phyloP scores from a whole-genome alignment of 805 yeast genomes.

The Yueomyces sp. region DNA sequence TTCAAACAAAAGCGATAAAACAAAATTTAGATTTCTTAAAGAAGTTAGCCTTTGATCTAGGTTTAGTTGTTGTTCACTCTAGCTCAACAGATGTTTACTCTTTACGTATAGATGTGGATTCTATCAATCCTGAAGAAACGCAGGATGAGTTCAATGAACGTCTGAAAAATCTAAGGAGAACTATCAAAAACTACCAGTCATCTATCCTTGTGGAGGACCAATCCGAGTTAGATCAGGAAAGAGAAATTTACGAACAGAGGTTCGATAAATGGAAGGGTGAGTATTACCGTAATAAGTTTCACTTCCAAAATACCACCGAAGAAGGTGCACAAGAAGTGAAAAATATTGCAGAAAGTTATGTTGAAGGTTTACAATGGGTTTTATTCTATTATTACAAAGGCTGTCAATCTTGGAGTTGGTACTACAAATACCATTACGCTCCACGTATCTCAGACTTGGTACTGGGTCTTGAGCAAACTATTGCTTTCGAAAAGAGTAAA shows the following conservation, averaged over 20 bases:
- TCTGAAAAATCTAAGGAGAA: slow-evolving; percentile 35
- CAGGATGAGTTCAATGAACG: slow-evolving; percentile 51
- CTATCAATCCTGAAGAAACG: slow-evolving; percentile 53
- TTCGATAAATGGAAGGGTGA: slow-evolving; percentile 71
- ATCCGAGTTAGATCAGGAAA: slow-evolving; percentile 32
- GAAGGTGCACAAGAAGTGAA: slow-evolving; percentile 41
- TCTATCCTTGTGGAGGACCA: slow-evolving; percentile 49
- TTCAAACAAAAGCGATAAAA: not conserved
- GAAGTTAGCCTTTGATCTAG: slow-evolving; percentile 51
- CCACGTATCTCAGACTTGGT: slow-evolving; percentile 86
- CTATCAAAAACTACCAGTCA: slow-evolving; percentile 50
- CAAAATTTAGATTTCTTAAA: slow-evolving; percentile 47
- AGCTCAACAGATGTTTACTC: slow-evolving; percentile 40
- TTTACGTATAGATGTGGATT: slow-evolving; percentile 58
- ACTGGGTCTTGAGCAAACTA: slow-evolving; percentile 52
- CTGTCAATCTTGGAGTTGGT: slow-evolving; percentile 95
- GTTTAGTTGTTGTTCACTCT: slow-evolving; percentile 54
- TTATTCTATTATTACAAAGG: slow-evolving; percentile 82
- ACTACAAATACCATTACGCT: slow-evolving; percentile 75
- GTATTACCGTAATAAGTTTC: slow-evolving; percentile 49
- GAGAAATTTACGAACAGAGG: slow-evolving; percentile 56
- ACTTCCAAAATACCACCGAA: slow-evolving; percentile 23
- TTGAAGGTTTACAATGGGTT: slow-evolving; percentile 97
- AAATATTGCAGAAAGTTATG: slow-evolving; percentile 64
- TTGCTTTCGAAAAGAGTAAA: slow-evolving; percentile 50